Evolutionary conservation across 2,329 filamentous ascomycete genomes (phyloP).

Genomic region (Tympanopsis confertula): DNA sequence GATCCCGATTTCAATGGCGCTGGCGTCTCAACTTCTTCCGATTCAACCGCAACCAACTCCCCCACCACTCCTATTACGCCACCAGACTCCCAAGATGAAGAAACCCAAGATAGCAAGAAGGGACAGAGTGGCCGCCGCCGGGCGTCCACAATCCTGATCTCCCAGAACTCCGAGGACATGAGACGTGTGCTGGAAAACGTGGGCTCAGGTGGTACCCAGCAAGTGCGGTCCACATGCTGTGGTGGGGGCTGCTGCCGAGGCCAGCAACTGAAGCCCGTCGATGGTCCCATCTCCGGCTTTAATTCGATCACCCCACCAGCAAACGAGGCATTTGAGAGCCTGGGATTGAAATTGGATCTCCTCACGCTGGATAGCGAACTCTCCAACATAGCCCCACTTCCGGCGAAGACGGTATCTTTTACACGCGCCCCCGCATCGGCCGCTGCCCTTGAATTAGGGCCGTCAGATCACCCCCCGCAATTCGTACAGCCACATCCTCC

Average conservation of each 20-base stretch:
- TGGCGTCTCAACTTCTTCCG: not conserved
- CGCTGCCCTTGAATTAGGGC: slow-evolving; percentile 27
- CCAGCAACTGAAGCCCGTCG: not conserved
- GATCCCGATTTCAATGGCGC: not conserved
- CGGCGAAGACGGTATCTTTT: slow-evolving; percentile 1
- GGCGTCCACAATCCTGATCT: not conserved
- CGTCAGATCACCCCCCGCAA: slow-evolving; percentile 61
- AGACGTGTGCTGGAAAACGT: not conserved
- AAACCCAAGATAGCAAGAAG: not conserved
- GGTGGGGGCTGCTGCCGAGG: not conserved
- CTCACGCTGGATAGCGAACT: not conserved
- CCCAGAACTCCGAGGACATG: slow-evolving; percentile 1
- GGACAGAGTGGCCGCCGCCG: not conserved
- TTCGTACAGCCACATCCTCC: slow-evolving; percentile 94
- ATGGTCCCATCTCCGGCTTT: not conserved
- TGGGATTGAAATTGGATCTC: not conserved
- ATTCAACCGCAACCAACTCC: not conserved
- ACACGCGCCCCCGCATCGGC: not conserved
- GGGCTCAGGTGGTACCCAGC: not conserved
- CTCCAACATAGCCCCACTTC: not conserved
- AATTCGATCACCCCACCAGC: not conserved
- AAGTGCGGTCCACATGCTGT: not conserved
- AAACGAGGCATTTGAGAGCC: not conserved
- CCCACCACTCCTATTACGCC: not conserved
- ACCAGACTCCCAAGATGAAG: not conserved